Conservation (phyloP, 306 rosid species). For the Castanopsis chinensis region DNA sequence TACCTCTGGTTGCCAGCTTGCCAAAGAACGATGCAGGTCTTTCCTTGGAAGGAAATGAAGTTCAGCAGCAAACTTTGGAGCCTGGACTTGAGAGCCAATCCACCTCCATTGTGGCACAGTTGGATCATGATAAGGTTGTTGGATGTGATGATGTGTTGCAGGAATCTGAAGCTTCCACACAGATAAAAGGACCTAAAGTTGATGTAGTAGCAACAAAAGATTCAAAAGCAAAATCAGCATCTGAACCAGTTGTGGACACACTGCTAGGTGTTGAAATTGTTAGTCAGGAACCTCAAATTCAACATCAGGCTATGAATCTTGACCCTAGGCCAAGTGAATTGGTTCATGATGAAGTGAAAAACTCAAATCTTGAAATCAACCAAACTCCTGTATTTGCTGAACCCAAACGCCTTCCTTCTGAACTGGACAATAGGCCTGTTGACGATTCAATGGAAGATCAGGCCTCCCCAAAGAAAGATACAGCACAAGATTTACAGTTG, state of each 20-base stretch:
- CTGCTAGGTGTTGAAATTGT: slow-evolving; percentile 21
- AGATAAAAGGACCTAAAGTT: slow-evolving; percentile 29
- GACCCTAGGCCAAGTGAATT: slow-evolving; percentile 27
- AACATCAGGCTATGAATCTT: slow-evolving; percentile 18
- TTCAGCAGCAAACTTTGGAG: slow-evolving; percentile 20
- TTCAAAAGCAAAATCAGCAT: slow-evolving; percentile 22
- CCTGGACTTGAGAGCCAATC: slow-evolving; percentile 23
- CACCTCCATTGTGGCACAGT: slow-evolving; percentile 4
- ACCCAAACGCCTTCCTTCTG: slow-evolving; percentile 22
- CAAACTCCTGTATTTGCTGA: slow-evolving; percentile 32
- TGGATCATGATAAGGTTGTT: slow-evolving; percentile 25
- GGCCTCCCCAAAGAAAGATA: slow-evolving; percentile 15
- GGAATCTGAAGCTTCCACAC: slow-evolving; percentile 22
- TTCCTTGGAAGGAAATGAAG: slow-evolving; percentile 24
- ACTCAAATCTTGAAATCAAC: slow-evolving; percentile 33
- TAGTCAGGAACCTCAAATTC: slow-evolving; percentile 23
- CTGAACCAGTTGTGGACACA: slow-evolving; percentile 22
- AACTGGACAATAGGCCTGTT: slow-evolving; percentile 19
- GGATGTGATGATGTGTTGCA: slow-evolving; percentile 25
- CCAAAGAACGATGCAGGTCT: slow-evolving; percentile 14
- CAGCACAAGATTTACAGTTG: slow-evolving; percentile 10
- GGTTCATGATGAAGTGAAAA: slow-evolving; percentile 27
- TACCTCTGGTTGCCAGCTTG: slow-evolving; percentile 7
- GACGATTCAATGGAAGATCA: slow-evolving; percentile 27
- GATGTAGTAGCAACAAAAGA: slow-evolving; percentile 25